These are phyloP conservation scores for Tagetes erecta DNA, from an alignment of 129 eudicot genomes.

Conservation along the genomic window DNA sequence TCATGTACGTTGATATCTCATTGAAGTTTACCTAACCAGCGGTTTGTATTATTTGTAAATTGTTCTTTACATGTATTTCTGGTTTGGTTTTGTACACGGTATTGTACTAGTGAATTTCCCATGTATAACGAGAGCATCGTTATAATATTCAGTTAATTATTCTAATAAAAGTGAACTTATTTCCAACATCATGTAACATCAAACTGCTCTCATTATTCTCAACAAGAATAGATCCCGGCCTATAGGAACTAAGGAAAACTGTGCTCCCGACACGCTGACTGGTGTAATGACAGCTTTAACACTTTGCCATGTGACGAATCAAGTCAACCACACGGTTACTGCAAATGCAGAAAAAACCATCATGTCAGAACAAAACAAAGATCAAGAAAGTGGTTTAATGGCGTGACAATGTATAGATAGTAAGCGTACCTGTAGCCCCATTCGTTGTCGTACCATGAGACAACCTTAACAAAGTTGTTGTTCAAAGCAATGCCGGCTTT, in stretches of 20 bases:
- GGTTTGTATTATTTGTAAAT: too few relatives aligned
- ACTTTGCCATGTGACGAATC: conserved; percentile 18
- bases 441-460: conserved; percentile 85
- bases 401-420: not conserved
- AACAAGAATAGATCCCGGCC: conserved; percentile 5
- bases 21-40: too few relatives aligned
- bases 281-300: not conserved
- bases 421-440: conserved; percentile 68
- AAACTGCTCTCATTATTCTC: not conserved
- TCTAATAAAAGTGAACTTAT: too few relatives aligned
- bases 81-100: too few relatives aligned
- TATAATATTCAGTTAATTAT: too few relatives aligned
- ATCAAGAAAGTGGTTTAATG: not conserved
- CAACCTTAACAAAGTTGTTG: conserved; percentile 63
- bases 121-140: too few relatives aligned
- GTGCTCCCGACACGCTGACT: conserved; percentile 2
- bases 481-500: conserved; percentile 74
- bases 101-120: too few relatives aligned
- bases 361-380: not conserved
- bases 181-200: not conserved
- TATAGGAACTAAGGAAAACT: conserved; percentile 16
- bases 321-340: conserved; percentile 34
- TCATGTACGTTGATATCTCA: too few relatives aligned
- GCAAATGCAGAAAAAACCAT: conserved; percentile 1
- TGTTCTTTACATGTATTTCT: too few relatives aligned